Conservation (phyloP, 2,329 filamentous ascomycete species). For the Alternaria tenuissima region DNA sequence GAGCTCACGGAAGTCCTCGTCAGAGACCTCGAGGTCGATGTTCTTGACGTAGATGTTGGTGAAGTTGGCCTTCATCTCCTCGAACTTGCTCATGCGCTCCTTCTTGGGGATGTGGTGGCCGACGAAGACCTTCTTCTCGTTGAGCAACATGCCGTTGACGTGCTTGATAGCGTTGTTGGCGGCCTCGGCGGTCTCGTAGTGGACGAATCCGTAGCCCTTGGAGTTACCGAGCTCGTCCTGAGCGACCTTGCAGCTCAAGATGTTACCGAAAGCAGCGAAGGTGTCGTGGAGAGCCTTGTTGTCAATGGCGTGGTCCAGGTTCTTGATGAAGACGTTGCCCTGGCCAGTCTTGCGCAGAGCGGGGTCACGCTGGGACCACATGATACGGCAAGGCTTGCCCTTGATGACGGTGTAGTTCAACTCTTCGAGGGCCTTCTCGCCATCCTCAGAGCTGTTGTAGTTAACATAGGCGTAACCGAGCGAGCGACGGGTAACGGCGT, state of each 20-base stretch:
- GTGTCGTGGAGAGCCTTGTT: constrained; percentile 99
- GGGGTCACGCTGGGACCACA: constrained; percentile 99
- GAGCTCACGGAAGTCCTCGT: constrained; percentile 92
- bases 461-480: constrained; percentile 99
- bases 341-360: constrained; percentile 98
- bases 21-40: constrained; percentile 81
- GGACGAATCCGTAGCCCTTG: constrained; percentile 98
- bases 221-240: constrained; percentile 97
- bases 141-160: constrained; percentile 98
- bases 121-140: constrained; percentile 99
- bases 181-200: constrained; percentile 99
- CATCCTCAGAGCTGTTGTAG: constrained; percentile 97
- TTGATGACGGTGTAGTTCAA: constrained; percentile 99
- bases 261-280: constrained; percentile 97
- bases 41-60: constrained; percentile 99
- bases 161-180: constrained; percentile 98
- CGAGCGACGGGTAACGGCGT: constrained; percentile 97
- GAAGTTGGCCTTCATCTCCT: constrained; percentile 99
- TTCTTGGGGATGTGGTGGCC: constrained; percentile 99
- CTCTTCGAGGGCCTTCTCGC: constrained; percentile 98
- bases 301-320: constrained; percentile 96
- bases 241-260: constrained; percentile 98
- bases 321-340: constrained; percentile 99
- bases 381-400: constrained; percentile 98
- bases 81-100: constrained; percentile 99